phyloP scores from a whole-genome alignment of 192 early-diverging fungal species.

The Thoreauomyces humboldtii region DNA sequence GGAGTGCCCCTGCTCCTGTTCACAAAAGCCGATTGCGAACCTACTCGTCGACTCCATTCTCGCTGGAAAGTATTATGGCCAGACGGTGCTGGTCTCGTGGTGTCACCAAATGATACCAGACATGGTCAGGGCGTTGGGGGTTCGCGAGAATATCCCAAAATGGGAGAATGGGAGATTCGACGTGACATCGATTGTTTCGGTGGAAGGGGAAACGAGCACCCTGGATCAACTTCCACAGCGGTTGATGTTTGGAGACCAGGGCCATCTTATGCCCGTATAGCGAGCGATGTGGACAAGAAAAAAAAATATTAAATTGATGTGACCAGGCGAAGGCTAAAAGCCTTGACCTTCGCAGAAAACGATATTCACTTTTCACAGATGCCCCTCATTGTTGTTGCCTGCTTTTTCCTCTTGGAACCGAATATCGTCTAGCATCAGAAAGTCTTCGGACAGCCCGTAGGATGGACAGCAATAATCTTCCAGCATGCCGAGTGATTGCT shows the following conservation, averaged over 20 bases:
- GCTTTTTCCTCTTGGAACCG: no score
- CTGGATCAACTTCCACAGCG: conserved; percentile 36
- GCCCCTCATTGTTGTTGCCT: no score
- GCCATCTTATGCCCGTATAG: conserved; percentile 17
- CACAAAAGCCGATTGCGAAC: conserved; percentile 30
- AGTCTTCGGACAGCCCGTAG: no score
- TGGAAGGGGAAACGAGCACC: not conserved
- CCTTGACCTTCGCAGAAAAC: no score
- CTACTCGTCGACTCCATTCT: conserved; percentile 12
- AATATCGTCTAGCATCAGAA: no score
- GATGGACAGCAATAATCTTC: no score
- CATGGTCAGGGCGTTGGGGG: conserved; percentile 37
- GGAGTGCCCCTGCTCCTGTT: conserved; percentile 11
- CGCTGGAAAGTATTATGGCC: conserved; percentile 17
- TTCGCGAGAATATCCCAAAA: conserved; percentile 30
- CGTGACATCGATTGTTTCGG: conserved; percentile 46
- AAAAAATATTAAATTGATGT: no score
- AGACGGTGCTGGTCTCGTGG: conserved; percentile 46
- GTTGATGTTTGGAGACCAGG: conserved; percentile 41
- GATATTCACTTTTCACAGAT: no score
- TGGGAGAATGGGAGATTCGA: conserved; percentile 51
- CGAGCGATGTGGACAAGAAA: not conserved
- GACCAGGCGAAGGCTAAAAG: no score
- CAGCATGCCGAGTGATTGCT: no score
- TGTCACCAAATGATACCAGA: conserved; percentile 48